Evolutionary conservation across 805 yeast species (phyloP).

Genomic region (Candida adriatica): DNA sequence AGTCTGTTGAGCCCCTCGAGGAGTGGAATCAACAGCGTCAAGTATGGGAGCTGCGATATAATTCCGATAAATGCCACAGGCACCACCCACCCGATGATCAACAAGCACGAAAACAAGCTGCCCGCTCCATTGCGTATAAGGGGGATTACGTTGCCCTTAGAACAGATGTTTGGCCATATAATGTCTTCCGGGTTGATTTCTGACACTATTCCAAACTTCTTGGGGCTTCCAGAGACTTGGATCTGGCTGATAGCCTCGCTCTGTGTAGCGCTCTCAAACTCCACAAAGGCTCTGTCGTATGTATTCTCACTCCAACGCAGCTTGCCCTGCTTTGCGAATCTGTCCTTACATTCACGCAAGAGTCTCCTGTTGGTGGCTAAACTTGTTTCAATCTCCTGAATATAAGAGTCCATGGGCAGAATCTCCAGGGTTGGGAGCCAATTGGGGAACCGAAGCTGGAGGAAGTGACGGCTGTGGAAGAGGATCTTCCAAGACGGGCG

Average conservation of each 20-base stretch:
- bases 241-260: constrained; percentile 63
- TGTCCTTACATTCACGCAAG: constrained; percentile 8
- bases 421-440: constrained; percentile 1
- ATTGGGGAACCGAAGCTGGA: neutral
- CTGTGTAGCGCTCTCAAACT: constrained; percentile 48
- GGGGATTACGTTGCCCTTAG: constrained; percentile 30
- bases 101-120: constrained; percentile 35
- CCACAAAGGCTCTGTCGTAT: constrained; percentile 48
- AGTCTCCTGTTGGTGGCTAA: constrained; percentile 1
- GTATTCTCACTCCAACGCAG: constrained; percentile 22
- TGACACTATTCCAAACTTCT: constrained; percentile 39
- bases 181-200: constrained; percentile 64
- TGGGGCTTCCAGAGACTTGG: constrained; percentile 36
- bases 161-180: constrained; percentile 58
- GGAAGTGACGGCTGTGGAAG: neutral
- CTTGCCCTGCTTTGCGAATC: constrained; percentile 15
- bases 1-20: constrained; percentile 46
- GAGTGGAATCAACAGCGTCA: constrained; percentile 55
- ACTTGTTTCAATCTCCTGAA: neutral
- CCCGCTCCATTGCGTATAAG: constrained; percentile 38
- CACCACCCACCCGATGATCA: constrained; percentile 65
- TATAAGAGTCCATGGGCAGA: neutral
- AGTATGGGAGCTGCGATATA: constrained; percentile 64
- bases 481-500: no score
- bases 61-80: constrained; percentile 81